Percentiles rank a stretch among this genome's conserved stretches.
Evolutionary conservation across 345 rosid genomes (phyloP).

Genomic region (Bruguiera parviflora): DNA sequence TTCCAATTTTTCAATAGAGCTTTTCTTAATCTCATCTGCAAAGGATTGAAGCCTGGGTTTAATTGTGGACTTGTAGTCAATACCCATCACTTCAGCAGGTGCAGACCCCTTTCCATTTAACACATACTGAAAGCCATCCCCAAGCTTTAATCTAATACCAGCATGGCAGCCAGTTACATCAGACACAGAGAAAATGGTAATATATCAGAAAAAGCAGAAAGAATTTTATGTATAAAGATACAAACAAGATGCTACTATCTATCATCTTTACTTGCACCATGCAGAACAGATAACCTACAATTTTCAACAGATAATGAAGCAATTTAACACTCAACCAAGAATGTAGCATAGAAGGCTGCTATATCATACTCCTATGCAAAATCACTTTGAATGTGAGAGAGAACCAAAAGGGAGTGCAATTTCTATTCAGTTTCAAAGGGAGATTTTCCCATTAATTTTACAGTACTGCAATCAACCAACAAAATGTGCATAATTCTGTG

Average conservation of each 20-base stretch:
- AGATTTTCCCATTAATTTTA: too few species aligned
- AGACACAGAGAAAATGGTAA: neutral
- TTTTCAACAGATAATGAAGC: neutral
- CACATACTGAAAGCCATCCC: slow-evolving; percentile 43
- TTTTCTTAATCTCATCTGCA: slow-evolving; percentile 46
- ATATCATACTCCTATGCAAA: neutral
- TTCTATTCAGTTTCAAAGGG: neutral
- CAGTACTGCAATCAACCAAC: too few species aligned
- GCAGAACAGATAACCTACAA: neutral
- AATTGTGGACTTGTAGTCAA: slow-evolving; percentile 61
- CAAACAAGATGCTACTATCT: neutral
- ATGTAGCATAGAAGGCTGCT: too few species aligned
- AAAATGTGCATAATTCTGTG: neutral
- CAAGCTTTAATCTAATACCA: slow-evolving; percentile 55
- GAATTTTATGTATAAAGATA: neutral
- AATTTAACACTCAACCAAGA: neutral
- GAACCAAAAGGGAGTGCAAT: neutral
- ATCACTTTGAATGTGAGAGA: neutral
- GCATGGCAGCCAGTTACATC: neutral
- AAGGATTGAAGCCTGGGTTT: slow-evolving; percentile 58
- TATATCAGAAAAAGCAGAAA: neutral
- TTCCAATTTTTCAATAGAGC: slow-evolving; percentile 49
- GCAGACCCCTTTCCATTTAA: slow-evolving; percentile 55
- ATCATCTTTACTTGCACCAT: neutral
- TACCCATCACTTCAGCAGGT: slow-evolving; percentile 70